phyloP scores from a whole-genome alignment of 352 stramenopile species.

The Globisporangium polare region DNA sequence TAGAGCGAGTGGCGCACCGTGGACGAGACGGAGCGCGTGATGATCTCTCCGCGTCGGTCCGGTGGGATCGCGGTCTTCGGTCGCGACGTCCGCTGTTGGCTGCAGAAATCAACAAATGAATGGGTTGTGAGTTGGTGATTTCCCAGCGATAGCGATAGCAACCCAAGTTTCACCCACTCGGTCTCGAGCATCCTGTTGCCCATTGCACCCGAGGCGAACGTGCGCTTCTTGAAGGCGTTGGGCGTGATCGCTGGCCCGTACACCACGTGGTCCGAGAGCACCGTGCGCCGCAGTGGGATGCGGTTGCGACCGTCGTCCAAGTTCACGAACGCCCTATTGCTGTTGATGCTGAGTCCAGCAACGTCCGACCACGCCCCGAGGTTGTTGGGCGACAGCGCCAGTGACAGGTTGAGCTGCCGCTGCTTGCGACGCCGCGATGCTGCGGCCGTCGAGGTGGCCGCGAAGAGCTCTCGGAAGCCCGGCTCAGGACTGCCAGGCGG shows the following conservation, averaged over 20 bases:
- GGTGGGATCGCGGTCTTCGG: conserved; percentile 29
- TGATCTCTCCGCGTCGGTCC: conserved; percentile 36
- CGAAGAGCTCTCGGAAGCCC: conserved; percentile 14
- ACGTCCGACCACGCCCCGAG: conserved; percentile 7
- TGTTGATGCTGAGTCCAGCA: background rate
- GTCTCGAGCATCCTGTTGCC: background rate
- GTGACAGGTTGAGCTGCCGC: conserved; percentile 1
- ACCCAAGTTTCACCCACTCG: too few species aligned
- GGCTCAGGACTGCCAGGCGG: background rate
- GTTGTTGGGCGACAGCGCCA: conserved; percentile 10
- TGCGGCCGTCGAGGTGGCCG: conserved; percentile 3
- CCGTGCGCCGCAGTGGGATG: conserved; percentile 45
- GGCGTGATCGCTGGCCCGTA: conserved; percentile 65
- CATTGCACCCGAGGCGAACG: background rate
- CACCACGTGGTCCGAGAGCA: conserved; percentile 56
- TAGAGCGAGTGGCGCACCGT: conserved; percentile 22
- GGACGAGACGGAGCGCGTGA: conserved; percentile 38
- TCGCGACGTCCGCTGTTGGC: conserved; percentile 8
- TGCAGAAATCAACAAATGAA: background rate
- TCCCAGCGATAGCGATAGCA: too few species aligned
- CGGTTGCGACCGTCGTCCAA: conserved; percentile 56
- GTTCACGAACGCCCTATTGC: conserved; percentile 29
- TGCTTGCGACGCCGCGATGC: conserved; percentile 16
- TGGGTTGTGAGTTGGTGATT: too few species aligned
- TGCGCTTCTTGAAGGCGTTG: conserved; percentile 23